These are phyloP conservation scores for Ophidiomyces ophidiicola DNA, from an alignment of 2,329 filamentous ascomycete species.

Conservation along the genomic window DNA sequence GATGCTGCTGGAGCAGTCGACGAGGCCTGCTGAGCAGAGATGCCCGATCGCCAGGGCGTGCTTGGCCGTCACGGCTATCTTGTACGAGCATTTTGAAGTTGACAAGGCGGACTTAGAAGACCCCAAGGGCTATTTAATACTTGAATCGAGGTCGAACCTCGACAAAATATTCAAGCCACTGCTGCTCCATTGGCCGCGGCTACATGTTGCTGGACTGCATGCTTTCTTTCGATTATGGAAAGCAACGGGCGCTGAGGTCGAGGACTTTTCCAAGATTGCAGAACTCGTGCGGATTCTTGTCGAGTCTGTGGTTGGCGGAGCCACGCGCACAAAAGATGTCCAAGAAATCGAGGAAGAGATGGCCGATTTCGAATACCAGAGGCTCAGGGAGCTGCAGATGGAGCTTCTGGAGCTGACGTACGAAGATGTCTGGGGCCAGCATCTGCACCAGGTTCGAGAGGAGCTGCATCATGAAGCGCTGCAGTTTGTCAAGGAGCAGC, in stretches of 20 bases:
- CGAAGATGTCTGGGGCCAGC: constrained; percentile 86
- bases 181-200: constrained; percentile 79
- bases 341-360: constrained; percentile 82
- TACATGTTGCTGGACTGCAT: constrained; percentile 75
- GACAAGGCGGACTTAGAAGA: constrained; percentile 73
- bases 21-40: constrained; percentile 55
- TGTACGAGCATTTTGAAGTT: constrained; percentile 94
- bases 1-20: constrained; percentile 76
- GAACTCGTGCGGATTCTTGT: constrained; percentile 82
- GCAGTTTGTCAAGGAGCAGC: constrained; percentile 94
- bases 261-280: constrained; percentile 86
- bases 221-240: constrained; percentile 92
- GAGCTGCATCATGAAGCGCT: constrained; percentile 82
- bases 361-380: constrained; percentile 64
- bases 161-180: constrained; percentile 80
- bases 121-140: constrained; percentile 57
- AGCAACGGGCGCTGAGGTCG: constrained; percentile 66
- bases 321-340: constrained; percentile 69
- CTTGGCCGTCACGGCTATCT: constrained; percentile 69
- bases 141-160: constrained; percentile 65
- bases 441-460: constrained; percentile 79
- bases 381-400: constrained; percentile 81
- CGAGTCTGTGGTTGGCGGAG: constrained; percentile 76
- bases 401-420: constrained; percentile 81
- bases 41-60: constrained; percentile 83